Evolutionary conservation across 140 eudicot species (phyloP), one percentile per base, ranked within the genome.

Genomic region (Bidens hawaiensis): DNA sequence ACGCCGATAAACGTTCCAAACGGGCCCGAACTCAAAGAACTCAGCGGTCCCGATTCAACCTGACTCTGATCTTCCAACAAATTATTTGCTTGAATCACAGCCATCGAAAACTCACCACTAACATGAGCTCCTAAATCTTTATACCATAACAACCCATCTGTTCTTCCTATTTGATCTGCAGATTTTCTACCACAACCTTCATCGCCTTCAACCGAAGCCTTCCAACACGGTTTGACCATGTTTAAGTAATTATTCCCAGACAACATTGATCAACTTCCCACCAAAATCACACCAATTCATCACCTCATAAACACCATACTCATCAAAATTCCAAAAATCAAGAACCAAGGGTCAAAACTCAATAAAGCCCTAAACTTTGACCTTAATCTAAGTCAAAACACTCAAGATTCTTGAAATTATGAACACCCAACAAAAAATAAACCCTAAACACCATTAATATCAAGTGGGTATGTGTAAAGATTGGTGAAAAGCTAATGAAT

Each of bases 41-140:
- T 85, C 75, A 89, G 47, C 2, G 84, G 79, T 4, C 97, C 97
- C 8, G 91, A 85, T 79, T 82, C 95, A n/a, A 89, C 76, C 65
- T 85, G 97, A 62, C 84, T 67, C 57, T 89, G 93, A 80, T 89
- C 97, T 71, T 89, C 97, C 52, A 89, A 34, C 82, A 85, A 80
- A 59, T 38, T 57, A 79, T 85, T 89, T 25, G 95, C 97, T 63
- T 89, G 95, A 67, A 89, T 76, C 41, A 85, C 86, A 0, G 97
- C 88, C 97, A 89, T 89, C 18, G 95, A 89, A 45, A 82, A 85
- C 45, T 85, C 97, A 33, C 97, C 93, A 62, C 68, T 68, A 4
- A 72, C 57, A 74, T 83, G 95, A 4, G 65, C 48, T 4, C 89
- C 95, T 18, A 89, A 65, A 68, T 83, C 93, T 64, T 85, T 85